Conservation (phyloP, 2,329 filamentous ascomycete genomes). For the Calonectria crousiana region DNA sequence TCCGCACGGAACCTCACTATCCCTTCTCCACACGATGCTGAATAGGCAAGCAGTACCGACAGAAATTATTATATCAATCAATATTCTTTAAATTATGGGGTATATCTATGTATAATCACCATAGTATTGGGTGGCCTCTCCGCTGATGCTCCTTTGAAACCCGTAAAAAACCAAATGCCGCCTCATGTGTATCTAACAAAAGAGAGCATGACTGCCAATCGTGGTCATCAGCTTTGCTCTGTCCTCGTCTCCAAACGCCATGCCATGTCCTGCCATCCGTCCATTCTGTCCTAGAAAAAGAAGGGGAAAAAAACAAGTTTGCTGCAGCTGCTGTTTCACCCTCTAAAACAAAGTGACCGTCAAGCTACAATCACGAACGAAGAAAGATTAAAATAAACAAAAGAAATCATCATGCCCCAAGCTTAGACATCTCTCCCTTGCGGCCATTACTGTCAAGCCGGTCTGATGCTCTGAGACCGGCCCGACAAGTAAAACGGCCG, state of each 20-base stretch:
- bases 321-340: background rate
- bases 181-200: background rate
- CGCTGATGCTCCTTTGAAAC: background rate
- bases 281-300: background rate
- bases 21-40: background rate
- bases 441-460: background rate
- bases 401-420: background rate
- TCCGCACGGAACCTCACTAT: background rate
- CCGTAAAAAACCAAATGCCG: background rate
- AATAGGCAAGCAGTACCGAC: background rate
- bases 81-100: background rate
- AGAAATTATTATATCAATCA: background rate
- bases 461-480: background rate
- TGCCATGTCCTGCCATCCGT: slow-evolving; percentile 10
- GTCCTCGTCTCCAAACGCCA: slow-evolving; percentile 17
- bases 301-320: background rate
- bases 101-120: background rate
- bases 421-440: background rate
- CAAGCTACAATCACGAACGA: no score
- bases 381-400: background rate
- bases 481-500: background rate
- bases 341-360: background rate
- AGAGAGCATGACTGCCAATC: background rate
- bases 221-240: background rate
- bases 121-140: background rate